Base-by-base conservation (phyloP, 2,329 filamentous ascomycete species). In the Venturiaceae sp. region DNA sequence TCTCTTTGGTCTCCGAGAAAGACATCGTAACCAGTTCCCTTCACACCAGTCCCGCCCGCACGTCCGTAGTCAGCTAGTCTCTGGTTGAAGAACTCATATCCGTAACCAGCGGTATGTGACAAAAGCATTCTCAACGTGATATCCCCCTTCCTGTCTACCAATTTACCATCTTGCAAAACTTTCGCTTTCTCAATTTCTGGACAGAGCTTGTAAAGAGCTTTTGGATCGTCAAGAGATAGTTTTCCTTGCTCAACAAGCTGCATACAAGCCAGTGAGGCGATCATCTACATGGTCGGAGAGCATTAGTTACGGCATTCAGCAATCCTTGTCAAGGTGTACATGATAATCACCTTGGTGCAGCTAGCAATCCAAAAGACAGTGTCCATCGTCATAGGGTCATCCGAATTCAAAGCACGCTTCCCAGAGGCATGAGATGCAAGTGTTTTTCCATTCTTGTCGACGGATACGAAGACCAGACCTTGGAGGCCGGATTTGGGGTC, bases 281-380 rank as follows among this genome's bases (percentile, higher is more conserved):
- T 66, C 16, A 71, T 64, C 56, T 72, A 72, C 1, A 76, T 79
- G 64, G 77, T 80, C 1, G 76, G 79, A 1, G 79, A n/a, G n/a
- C n/a, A n/a, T n/a, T n/a, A n/a, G n/a, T n/a, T n/a, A n/a, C n/a
- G 11, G 11, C 36, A 11, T 11, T 39, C 36, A 39, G 36, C 36
- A 39, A 39, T 39, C 36, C 11, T 39, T 39, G 36, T 11, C n/a
- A 39, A 39, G 36, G n/a, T 39, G 7, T 62, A 63, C 1, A 69
- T 68, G 33, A 71, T 65, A 16, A 71, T 63, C n/a, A n/a, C n/a
- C 57, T 72, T 73, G 0, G 76, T 79, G 64, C 77, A 80, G 1
- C 76, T 79, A 1, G 79, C 78, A 21, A 82, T 77, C 77, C 78
- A 82, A 64, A 85, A 87, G 1, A 83, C 71, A 8, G 74, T 82